Evolutionary conservation across 208 protist species (phyloP).

Genomic region (Naegleria fowleri): DNA sequence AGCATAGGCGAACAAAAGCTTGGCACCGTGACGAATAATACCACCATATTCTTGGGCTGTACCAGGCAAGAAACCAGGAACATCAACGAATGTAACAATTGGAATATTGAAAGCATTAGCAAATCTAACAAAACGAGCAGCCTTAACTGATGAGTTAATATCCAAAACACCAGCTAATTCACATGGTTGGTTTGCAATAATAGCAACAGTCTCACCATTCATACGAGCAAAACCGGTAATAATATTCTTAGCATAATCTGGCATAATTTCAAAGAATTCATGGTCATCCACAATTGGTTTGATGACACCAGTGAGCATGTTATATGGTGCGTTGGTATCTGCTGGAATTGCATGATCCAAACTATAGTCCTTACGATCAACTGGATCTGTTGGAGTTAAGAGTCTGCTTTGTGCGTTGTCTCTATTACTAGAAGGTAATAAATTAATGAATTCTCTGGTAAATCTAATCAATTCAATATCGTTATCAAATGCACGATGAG

Average conservation of each 20-base stretch:
- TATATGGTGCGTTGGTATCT: conserved; percentile 79
- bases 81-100: conserved; percentile 89
- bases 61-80: conserved; percentile 92
- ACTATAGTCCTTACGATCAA: conserved; percentile 44
- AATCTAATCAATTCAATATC: conserved; percentile 74
- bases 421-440: conserved; percentile 75
- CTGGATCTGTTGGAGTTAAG: conserved; percentile 51
- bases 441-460: conserved; percentile 71
- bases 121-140: conserved; percentile 88
- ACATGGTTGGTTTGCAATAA: conserved; percentile 89
- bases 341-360: conserved; percentile 67
- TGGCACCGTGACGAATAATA: conserved; percentile 92
- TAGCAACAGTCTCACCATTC: conserved; percentile 75
- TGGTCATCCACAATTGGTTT: conserved; percentile 69
- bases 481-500: conserved; percentile 77
- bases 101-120: conserved; percentile 95
- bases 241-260: conserved; percentile 89
- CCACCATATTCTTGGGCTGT: conserved; percentile 76
- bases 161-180: conserved; percentile 84
- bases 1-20: conserved; percentile 93
- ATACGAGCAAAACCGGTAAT: conserved; percentile 82
- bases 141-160: conserved; percentile 77
- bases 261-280: conserved; percentile 87
- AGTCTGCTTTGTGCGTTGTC: conserved; percentile 52
- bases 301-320: conserved; percentile 78